A percentile compares a stretch with the other conserved stretches of the same genome.
Conservation (phyloP, 345 rosid genomes). For the Populus davidiana region DNA sequence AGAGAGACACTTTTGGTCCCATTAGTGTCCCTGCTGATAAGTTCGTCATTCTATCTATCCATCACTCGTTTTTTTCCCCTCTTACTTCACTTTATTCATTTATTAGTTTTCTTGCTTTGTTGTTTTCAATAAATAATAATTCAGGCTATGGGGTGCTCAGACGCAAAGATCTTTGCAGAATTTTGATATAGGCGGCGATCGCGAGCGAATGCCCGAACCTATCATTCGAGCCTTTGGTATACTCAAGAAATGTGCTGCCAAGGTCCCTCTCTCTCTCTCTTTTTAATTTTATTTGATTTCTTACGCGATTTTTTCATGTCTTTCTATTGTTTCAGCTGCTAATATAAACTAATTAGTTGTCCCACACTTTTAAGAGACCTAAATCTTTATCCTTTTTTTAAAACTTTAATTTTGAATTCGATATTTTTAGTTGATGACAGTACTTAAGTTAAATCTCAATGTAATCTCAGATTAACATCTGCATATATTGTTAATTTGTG, state of each 20-base stretch:
- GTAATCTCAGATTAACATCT: too few species aligned
- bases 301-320: neutral
- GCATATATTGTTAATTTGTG: too few species aligned
- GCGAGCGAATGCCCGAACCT: conserved; percentile 93
- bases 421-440: neutral
- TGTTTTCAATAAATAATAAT: neutral
- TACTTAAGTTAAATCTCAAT: neutral
- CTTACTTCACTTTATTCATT: neutral
- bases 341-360: too few species aligned
- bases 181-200: conserved; percentile 90
- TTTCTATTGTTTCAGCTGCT: neutral
- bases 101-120: neutral
- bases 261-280: conserved; percentile 36
- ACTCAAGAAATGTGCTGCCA: conserved; percentile 93
- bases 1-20: conserved; percentile 89
- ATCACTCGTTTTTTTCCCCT: neutral
- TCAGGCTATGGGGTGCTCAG: conserved; percentile 95
- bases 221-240: conserved; percentile 89
- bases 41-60: conserved; percentile 35
- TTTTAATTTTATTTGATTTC: neutral
- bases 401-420: neutral
- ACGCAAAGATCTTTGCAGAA: conserved; percentile 94
- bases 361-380: neutral
- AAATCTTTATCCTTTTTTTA: too few species aligned
- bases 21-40: conserved; percentile 80